These are phyloP conservation scores for Kodamaea derodonti DNA, from an alignment of 1,139 yeast species.

Conservation along the genomic window DNA sequence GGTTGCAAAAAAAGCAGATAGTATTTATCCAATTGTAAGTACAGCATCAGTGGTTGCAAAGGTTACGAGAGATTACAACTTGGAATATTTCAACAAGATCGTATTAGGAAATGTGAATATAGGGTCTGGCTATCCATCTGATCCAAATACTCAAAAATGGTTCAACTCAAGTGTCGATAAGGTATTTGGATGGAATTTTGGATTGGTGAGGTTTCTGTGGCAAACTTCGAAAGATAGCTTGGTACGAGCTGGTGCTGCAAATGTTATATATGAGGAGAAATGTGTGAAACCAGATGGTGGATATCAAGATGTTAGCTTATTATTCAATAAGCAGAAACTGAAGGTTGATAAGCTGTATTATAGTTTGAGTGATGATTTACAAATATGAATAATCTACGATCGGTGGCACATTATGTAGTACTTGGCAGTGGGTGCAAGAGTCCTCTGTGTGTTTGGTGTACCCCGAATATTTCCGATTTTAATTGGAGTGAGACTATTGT, in stretches of 20 bases:
- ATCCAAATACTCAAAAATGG: slow-evolving; percentile 81
- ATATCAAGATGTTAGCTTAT: slow-evolving; percentile 28
- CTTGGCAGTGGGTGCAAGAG: too few species aligned
- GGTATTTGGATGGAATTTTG: slow-evolving; percentile 82
- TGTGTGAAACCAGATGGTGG: slow-evolving; percentile 26
- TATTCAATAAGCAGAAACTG: slow-evolving; percentile 16
- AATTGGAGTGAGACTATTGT: too few species aligned
- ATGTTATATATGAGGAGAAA: slow-evolving; percentile 39
- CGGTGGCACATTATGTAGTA: too few species aligned
- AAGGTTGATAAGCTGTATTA: slow-evolving; percentile 3
- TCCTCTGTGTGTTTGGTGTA: too few species aligned
- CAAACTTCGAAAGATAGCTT: slow-evolving; percentile 81
- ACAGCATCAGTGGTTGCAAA: slow-evolving; percentile 97
- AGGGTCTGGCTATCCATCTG: slow-evolving; percentile 96
- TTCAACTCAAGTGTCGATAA: slow-evolving; percentile 57
- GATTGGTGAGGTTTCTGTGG: slow-evolving; percentile 86
- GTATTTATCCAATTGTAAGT: slow-evolving; percentile 88
- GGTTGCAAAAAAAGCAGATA: slow-evolving; percentile 95
- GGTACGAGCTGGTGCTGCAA: slow-evolving; percentile 46
- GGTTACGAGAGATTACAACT: slow-evolving; percentile 81
- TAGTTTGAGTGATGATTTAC: slow-evolving; percentile 5
- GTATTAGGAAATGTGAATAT: slow-evolving; percentile 33
- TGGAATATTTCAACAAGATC: slow-evolving; percentile 34
- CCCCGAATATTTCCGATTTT: too few species aligned
- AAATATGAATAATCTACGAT: too few species aligned